A percentile compares a stretch with the other conserved stretches of the same genome.
Conservation (phyloP, 2,329 filamentous ascomycete species). For the Bipolaris gigantea region DNA sequence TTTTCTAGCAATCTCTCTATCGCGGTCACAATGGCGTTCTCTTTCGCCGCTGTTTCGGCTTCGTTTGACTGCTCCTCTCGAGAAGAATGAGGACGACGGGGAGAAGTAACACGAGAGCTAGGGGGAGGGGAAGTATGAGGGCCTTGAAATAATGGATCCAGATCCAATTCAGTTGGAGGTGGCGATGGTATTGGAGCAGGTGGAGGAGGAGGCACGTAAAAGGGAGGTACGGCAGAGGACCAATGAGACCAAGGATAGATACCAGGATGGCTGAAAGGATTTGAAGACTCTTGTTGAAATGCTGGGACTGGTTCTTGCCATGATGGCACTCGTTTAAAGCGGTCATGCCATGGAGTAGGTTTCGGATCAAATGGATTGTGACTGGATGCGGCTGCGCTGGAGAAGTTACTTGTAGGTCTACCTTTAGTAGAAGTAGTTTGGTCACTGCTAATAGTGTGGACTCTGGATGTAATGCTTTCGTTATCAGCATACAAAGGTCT, state of each 20-base stretch:
- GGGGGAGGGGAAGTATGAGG: neutral
- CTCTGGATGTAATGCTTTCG: neutral
- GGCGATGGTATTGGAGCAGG: neutral
- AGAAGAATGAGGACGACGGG: neutral
- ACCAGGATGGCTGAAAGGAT: neutral
- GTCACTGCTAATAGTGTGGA: neutral
- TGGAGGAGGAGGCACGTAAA: neutral
- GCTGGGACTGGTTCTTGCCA: neutral
- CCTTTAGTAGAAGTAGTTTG: neutral
- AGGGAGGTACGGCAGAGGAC: neutral
- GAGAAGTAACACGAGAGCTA: neutral
- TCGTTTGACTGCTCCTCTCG: neutral
- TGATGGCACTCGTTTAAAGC: neutral
- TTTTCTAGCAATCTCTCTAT: constrained; percentile 1
- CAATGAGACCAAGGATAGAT: neutral
- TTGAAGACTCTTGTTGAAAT: neutral
- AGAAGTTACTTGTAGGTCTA: neutral
- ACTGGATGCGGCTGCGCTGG: neutral
- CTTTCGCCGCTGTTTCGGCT: neutral
- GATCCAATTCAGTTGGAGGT: neutral
- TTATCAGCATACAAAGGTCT: neutral
- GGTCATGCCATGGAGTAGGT: too few species aligned
- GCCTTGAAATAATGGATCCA: neutral
- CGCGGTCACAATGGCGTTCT: neutral
- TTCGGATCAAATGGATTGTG: neutral